Evolutionary conservation across 257 asterid species (phyloP).

Genomic region (Rauvolfia tetraphylla): DNA sequence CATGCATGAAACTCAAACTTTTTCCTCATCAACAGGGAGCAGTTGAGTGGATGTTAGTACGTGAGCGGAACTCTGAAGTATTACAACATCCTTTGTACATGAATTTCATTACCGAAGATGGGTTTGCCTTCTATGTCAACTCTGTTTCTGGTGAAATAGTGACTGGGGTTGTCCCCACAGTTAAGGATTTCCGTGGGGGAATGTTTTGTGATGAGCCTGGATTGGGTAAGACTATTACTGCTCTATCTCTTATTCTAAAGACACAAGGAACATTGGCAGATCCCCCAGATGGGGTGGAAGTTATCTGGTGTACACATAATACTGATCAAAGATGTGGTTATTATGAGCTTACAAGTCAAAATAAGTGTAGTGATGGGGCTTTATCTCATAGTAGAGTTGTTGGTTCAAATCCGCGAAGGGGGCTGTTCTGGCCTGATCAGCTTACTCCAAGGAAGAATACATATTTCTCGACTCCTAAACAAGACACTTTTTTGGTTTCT

Average conservation of each 20-base stretch:
- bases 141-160: conserved; percentile 73
- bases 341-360: conserved; percentile 57
- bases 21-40: conserved; percentile 97
- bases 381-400: conserved; percentile 30
- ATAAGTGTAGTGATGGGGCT: conserved; percentile 29
- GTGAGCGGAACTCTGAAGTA: conserved; percentile 60
- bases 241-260: conserved; percentile 84
- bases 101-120: conserved; percentile 66
- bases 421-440: conserved; percentile 54
- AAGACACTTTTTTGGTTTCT: conserved; percentile 25
- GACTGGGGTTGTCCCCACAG: conserved; percentile 47
- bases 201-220: conserved; percentile 99
- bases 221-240: conserved; percentile 92
- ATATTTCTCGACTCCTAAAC: conserved; percentile 29
- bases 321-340: conserved; percentile 74
- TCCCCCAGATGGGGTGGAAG: conserved; percentile 61
- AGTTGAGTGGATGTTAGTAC: conserved; percentile 91
- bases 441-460: conserved; percentile 42
- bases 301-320: conserved; percentile 74
- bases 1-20: conserved; percentile 90
- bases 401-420: conserved; percentile 63
- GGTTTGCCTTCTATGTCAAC: conserved; percentile 59
- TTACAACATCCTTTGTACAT: conserved; percentile 70
- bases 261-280: conserved; percentile 80
- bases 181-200: conserved; percentile 84